Evolutionary conservation across 1,284 basidiomycete species (phyloP), one percentile per base, ranked within the genome.

Genomic region (Cutaneotrichosporon sp.): DNA sequence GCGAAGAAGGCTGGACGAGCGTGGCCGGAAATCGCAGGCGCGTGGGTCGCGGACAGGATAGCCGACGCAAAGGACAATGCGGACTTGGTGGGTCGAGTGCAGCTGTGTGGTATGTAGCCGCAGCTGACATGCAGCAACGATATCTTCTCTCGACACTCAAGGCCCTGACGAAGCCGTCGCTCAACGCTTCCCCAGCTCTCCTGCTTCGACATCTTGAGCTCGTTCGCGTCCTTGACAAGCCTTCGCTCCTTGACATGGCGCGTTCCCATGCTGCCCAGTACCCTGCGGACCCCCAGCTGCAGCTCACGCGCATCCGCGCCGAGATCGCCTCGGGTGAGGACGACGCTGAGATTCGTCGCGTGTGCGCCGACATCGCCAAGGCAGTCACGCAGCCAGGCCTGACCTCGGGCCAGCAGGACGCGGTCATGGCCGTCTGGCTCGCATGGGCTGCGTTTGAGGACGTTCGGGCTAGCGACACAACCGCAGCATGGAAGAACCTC

Each of bases 31-130:
- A 57, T 63, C 4, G 65, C 64, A 3, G 68, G 70, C 4, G 29
- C 52, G 26, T 75, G 72, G 73, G 54, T 75, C 32, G 55, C 62
- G 3, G 57, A 60, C 19, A 64, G 62, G 49, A 67, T 69, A 31
- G 43, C 47, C 4, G 50, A 46, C 27, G 47, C 57, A 17, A 45
- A 48, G 6, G 57, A 61, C 8, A 65, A 71, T 32, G 27, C 47
- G 5, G 66, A 68, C 33, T 54, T 72, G 45, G 44, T 46, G 32
- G 35, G 44, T 35, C 26, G 22, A 7, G n/a, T n/a, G n/a, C n/a
- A n/a, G n/a, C n/a, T n/a, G n/a, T 39, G 11, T 8, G 5, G 5
- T 25, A 6, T 5, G n/a, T n/a, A n/a, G n/a, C 31, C 19, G 19
- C 2, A 12, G 12, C 24, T 46, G 19, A 46, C 31, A 26, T 6